Base-by-base conservation (phyloP, 345 rosid genomes). In the Eucalyptus pauciflora region DNA sequence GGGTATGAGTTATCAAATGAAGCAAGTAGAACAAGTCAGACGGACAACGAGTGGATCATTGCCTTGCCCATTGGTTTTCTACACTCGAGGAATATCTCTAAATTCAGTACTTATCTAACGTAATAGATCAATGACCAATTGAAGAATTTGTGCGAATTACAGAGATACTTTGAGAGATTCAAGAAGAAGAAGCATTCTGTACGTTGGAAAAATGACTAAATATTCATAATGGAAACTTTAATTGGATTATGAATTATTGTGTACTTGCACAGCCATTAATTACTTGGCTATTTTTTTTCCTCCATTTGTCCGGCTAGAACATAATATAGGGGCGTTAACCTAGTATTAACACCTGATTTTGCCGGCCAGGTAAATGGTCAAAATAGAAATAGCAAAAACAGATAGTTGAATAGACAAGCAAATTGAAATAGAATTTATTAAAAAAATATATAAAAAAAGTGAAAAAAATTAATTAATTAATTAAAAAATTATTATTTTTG, bases 401-500 rank as follows among this genome's bases (percentile, higher is more conserved):
- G 3, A 56, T 56, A 24, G 29, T 56, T 56, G 62, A 13, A 4
- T 22, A 56, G 13, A 56, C 62, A 9, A 56, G 62, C 62, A 56
- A 56, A 56, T 56, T 24, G 12, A 22, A 56, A 56, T 56, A 56
- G 13, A 56, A 56, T 56, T 22, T 22, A 56, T 56, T 16, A 3
- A 20, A 49, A 20, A 54, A 0, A 8, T 8, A 20, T 54, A n/a
- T 2, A 54, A 20, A 54, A 52, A 54, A 54, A 54, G 10, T 54
- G 60, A 50, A 51, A 50, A 2, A 51, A 50, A 2, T 5, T 37
- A n/a, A n/a, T n/a, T 52, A 54, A 20, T 54, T 54, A 20, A 54
- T 18, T 20, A 54, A 54, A 54, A 20, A 54, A 0, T 8, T 3
- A 17, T 0, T 54, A 3, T 17, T 51, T 52, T 52, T 0, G 37